Evolutionary conservation across 495 filamentous ascomycete species (phyloP).

Genomic region (Darksidea phi): DNA sequence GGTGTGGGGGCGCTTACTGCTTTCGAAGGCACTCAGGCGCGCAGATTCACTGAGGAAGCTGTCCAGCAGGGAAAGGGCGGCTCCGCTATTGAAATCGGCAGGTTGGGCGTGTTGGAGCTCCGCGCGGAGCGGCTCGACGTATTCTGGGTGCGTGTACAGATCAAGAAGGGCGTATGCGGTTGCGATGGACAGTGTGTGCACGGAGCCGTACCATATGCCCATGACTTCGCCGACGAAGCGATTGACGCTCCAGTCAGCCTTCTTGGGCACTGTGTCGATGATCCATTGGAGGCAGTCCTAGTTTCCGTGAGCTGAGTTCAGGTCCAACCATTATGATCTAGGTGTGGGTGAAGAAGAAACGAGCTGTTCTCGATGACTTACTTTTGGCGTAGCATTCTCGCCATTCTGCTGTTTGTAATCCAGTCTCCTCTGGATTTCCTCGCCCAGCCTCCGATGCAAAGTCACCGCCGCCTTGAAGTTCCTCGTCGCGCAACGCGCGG

Average conservation of each 20-base stretch:
- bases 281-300: constrained; percentile 4
- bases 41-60: constrained; percentile 7
- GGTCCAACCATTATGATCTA: too few species aligned
- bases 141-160: constrained; percentile 2
- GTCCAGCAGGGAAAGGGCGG: constrained; percentile 1
- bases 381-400: too few species aligned
- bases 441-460: too few species aligned
- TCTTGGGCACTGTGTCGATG: constrained; percentile 1
- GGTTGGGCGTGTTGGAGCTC: not conserved
- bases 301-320: too few species aligned
- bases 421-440: too few species aligned
- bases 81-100: not conserved
- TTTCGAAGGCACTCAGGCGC: constrained; percentile 11
- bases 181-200: constrained; percentile 2
- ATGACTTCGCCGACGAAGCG: constrained; percentile 10
- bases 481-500: too few species aligned
- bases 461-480: too few species aligned
- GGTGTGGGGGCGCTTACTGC: not conserved
- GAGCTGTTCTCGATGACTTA: too few species aligned
- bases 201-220: constrained; percentile 9
- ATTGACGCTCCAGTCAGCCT: not conserved
- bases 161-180: not conserved
- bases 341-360: too few species aligned
- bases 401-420: too few species aligned
- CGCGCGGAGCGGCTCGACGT: not conserved